A percentile compares a stretch with the other conserved stretches of the same genome.
phyloP scores from a whole-genome alignment of 345 rosid species.

The Aethionema arabicum region DNA sequence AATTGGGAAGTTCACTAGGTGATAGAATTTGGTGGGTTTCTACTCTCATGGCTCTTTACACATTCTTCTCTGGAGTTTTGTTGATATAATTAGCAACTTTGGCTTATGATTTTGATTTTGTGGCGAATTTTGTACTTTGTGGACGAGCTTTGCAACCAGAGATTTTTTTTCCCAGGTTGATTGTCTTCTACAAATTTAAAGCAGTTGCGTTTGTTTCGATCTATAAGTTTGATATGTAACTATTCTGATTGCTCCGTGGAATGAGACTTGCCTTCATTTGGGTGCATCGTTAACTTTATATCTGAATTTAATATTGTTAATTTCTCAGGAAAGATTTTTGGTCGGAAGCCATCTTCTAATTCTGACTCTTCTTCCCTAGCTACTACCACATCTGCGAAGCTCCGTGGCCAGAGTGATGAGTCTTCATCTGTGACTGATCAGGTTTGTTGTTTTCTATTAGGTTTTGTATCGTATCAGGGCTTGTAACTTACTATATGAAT shows the following conservation, averaged over 20 bases:
- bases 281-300: slow-evolving; percentile 3
- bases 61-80: background rate
- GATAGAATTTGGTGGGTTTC: background rate
- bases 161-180: background rate
- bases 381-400: slow-evolving; percentile 59
- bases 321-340: slow-evolving; percentile 63
- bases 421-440: slow-evolving; percentile 53
- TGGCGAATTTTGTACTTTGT: background rate
- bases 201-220: background rate
- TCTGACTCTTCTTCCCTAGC: slow-evolving; percentile 55
- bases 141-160: background rate
- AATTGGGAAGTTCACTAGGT: background rate
- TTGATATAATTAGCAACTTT: background rate
- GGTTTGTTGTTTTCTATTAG: slow-evolving; percentile 40
- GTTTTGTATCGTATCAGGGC: slow-evolving; percentile 3
- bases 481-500: slow-evolving; percentile 4
- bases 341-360: slow-evolving; percentile 58
- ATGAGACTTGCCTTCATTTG: slow-evolving; percentile 8
- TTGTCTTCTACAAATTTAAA: background rate
- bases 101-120: background rate
- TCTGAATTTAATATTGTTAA: slow-evolving; percentile 36
- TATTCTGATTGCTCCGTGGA: slow-evolving; percentile 16
- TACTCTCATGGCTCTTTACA: background rate
- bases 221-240: background rate
- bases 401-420: slow-evolving; percentile 42